These are phyloP conservation scores for Acacia acuminata DNA, from an alignment of 306 rosid genomes.

Conservation along the genomic window DNA sequence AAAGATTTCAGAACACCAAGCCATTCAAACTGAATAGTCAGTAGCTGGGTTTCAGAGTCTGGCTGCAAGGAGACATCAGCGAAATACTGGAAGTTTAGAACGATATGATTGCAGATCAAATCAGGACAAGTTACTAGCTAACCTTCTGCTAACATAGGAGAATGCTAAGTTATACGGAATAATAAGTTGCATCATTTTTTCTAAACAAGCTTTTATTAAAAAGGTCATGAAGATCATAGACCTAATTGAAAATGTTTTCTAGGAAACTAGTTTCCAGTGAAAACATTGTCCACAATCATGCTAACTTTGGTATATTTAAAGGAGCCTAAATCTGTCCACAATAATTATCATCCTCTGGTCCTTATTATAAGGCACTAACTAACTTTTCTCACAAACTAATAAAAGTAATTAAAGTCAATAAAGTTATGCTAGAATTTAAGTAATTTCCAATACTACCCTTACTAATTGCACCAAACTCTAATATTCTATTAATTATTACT, in stretches of 20 bases:
- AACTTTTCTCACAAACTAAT: too few relatives aligned
- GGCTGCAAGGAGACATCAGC: slow-evolving; percentile 63
- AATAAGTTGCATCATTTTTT: background rate
- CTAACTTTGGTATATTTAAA: background rate
- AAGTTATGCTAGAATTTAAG: too few relatives aligned
- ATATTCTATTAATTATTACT: too few relatives aligned
- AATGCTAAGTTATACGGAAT: background rate
- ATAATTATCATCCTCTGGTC: background rate
- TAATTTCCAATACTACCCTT: too few relatives aligned
- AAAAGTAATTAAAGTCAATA: too few relatives aligned
- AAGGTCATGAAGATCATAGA: background rate
- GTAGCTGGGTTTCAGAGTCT: slow-evolving; percentile 86
- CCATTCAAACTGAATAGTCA: slow-evolving; percentile 94
- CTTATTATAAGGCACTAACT: too few relatives aligned
- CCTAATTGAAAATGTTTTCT: background rate
- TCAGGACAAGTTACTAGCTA: background rate
- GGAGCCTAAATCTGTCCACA: background rate
- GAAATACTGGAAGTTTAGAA: slow-evolving; percentile 22
- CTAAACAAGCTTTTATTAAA: background rate
- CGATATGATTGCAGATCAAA: slow-evolving; percentile 25
- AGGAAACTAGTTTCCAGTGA: background rate
- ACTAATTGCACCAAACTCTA: too few relatives aligned
- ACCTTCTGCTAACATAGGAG: background rate
- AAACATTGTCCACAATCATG: background rate
- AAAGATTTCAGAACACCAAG: slow-evolving; percentile 86